Conservation (phyloP, 768 basidiomycete genomes). For the Hebeloma cylindrosporum region DNA sequence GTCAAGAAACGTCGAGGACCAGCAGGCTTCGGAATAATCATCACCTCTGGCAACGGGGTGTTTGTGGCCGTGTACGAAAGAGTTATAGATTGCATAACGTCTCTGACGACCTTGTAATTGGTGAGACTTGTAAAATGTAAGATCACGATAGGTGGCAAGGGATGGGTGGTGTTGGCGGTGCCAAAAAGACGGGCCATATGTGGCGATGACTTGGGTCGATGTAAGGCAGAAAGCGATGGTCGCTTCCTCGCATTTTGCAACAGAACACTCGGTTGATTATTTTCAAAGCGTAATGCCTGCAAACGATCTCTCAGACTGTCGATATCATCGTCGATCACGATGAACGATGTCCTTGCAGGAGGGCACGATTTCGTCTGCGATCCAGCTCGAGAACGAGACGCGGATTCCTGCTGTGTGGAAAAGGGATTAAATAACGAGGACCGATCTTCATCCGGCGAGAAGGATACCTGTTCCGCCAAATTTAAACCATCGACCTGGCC, state of each 20-base stretch:
- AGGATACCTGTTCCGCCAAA: slow-evolving; percentile 17
- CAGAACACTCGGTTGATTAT: slow-evolving; percentile 39
- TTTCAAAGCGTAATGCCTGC: slow-evolving; percentile 61
- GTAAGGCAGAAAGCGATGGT: slow-evolving; percentile 64
- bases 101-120: slow-evolving; percentile 87
- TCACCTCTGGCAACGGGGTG: slow-evolving; percentile 75
- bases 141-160: slow-evolving; percentile 53
- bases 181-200: slow-evolving; percentile 65
- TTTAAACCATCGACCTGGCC: slow-evolving; percentile 45
- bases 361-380: slow-evolving; percentile 21
- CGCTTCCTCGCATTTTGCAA: slow-evolving; percentile 50
- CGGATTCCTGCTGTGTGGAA: slow-evolving; percentile 9
- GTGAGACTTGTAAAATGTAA: slow-evolving; percentile 90
- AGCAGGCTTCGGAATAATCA: slow-evolving; percentile 97
- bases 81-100: slow-evolving; percentile 73
- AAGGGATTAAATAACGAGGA: slow-evolving; percentile 12
- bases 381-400: slow-evolving; percentile 10
- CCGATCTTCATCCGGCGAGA: slow-evolving; percentile 10
- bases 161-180: slow-evolving; percentile 25
- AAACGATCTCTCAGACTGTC: slow-evolving; percentile 75
- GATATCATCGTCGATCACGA: slow-evolving; percentile 93
- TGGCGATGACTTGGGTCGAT: slow-evolving; percentile 79
- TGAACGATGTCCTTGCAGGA: slow-evolving; percentile 49
- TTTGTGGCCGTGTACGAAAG: slow-evolving; percentile 43
- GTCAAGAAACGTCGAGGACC: slow-evolving; percentile 93